These are phyloP conservation scores for Coelastrella sp. DNA, from an alignment of 139 green algal species.

Conservation along the genomic window DNA sequence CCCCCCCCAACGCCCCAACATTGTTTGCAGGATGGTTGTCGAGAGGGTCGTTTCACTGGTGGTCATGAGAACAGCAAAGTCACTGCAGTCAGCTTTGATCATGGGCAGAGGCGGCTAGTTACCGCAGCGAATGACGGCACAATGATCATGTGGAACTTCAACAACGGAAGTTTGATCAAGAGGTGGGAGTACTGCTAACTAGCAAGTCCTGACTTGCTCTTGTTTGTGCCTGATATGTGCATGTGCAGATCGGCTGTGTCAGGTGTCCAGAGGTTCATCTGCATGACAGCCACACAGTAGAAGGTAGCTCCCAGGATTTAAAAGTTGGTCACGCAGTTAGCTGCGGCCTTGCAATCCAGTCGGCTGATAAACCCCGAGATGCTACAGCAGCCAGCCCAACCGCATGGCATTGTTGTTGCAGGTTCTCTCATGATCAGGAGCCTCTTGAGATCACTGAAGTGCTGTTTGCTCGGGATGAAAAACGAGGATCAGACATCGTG, in stretches of 20 bases:
- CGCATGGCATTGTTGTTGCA: background rate
- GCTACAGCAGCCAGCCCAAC: background rate
- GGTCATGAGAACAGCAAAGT: conserved; percentile 66
- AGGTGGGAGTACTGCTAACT: background rate
- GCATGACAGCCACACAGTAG: too few relatives aligned
- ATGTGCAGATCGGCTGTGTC: too few relatives aligned
- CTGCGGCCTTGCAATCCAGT: too few relatives aligned
- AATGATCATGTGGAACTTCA: conserved; percentile 93
- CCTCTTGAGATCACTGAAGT: conserved; percentile 70
- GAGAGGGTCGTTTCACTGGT: conserved; percentile 75
- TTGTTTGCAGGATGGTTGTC: conserved; percentile 45
- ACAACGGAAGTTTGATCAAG: conserved; percentile 81
- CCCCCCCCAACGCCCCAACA: too few relatives aligned
- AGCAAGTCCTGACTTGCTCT: too few relatives aligned
- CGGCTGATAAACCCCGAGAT: background rate
- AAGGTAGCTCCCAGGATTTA: too few relatives aligned
- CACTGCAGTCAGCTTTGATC: conserved; percentile 84
- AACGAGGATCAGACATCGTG: conserved; percentile 67
- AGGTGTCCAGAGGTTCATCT: too few relatives aligned
- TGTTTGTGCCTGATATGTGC: background rate
- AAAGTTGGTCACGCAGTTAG: too few relatives aligned
- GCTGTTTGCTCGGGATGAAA: conserved; percentile 75
- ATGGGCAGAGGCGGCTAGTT: conserved; percentile 82
- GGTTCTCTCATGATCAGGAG: conserved; percentile 62
- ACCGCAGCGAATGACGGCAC: conserved; percentile 75